A percentile compares a stretch with the other conserved stretches of the same genome.
These are phyloP conservation scores for Paraconiothyrium brasiliense DNA, from an alignment of 2,329 filamentous ascomycete genomes.

Conservation along the genomic window DNA sequence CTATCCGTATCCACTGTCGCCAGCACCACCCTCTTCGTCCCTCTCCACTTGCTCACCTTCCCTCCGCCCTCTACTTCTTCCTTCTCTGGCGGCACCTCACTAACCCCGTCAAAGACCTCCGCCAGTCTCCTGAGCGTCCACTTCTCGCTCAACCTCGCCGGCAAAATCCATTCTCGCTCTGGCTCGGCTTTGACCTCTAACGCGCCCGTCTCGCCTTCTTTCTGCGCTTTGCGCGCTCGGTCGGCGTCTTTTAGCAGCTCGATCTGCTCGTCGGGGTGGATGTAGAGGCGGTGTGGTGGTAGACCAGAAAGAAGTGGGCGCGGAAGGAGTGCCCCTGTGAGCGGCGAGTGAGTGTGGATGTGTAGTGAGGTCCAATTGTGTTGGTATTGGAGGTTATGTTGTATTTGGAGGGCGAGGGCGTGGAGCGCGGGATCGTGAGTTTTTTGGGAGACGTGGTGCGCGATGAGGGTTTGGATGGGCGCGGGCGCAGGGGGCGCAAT, in stretches of 20 bases:
- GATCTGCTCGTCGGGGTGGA: conserved; percentile 85
- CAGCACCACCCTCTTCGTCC: conserved; percentile 74
- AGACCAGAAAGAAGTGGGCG: conserved; percentile 76
- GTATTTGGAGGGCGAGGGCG: conserved; percentile 68
- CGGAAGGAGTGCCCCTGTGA: conserved; percentile 54
- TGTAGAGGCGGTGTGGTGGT: conserved; percentile 76
- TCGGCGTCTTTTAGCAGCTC: conserved; percentile 70
- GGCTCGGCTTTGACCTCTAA: conserved; percentile 55
- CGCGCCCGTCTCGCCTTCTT: conserved; percentile 47
- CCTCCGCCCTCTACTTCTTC: not conserved
- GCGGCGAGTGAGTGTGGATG: conserved; percentile 60
- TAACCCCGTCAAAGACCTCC: conserved; percentile 70
- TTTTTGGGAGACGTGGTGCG: conserved; percentile 20
- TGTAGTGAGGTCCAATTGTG: conserved; percentile 76
- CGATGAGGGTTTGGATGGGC: conserved; percentile 44
- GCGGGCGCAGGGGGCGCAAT: conserved; percentile 37
- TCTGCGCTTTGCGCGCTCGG: conserved; percentile 53
- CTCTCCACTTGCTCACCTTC: conserved; percentile 53
- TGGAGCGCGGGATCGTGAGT: conserved; percentile 47
- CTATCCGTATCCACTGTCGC: conserved; percentile 82
- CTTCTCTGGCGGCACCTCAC: conserved; percentile 50
- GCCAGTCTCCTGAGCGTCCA: conserved; percentile 75
- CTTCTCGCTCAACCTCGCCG: conserved; percentile 76
- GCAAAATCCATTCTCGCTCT: conserved; percentile 76
- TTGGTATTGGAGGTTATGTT: conserved; percentile 77